These are phyloP conservation scores for Boletus tomentosulus DNA, from an alignment of 768 basidiomycete genomes.

Conservation along the genomic window DNA sequence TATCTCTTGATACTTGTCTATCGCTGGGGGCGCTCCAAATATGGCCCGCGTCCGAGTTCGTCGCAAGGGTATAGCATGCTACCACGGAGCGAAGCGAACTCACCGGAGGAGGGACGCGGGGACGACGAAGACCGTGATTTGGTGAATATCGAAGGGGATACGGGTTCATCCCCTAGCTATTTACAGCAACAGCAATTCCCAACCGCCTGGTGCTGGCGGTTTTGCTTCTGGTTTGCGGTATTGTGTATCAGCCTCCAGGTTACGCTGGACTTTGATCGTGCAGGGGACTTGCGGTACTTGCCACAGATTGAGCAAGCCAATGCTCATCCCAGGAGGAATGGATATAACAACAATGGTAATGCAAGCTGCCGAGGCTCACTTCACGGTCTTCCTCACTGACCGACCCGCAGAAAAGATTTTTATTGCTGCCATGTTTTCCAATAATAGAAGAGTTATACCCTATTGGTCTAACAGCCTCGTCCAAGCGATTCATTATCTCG, in stretches of 20 bases:
- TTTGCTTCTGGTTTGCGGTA: slow-evolving; percentile 6
- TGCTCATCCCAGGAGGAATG: slow-evolving; percentile 8
- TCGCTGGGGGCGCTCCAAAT: not conserved
- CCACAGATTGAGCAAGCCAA: slow-evolving; percentile 13
- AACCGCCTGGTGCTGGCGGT: not conserved
- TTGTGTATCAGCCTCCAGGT: slow-evolving; percentile 1
- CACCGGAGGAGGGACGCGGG: slow-evolving; percentile 1
- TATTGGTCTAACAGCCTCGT: slow-evolving; percentile 37
- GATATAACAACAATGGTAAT: slow-evolving; percentile 15
- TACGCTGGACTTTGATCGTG: not conserved
- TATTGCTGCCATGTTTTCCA: slow-evolving; percentile 35
- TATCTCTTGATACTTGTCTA: not conserved
- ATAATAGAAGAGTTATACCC: slow-evolving; percentile 36
- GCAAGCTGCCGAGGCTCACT: not conserved
- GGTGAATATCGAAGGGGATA: not conserved
- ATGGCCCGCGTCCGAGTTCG: not conserved
- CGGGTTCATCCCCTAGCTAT: not conserved
- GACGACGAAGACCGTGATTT: not conserved
- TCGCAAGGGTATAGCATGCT: slow-evolving; percentile 12
- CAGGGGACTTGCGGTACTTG: slow-evolving; percentile 13
- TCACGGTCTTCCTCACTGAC: not conserved
- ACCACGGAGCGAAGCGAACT: slow-evolving; percentile 1
- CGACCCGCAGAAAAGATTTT: slow-evolving; percentile 11
- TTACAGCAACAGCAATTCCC: not conserved
- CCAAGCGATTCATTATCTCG: slow-evolving; percentile 35